Conservation (phyloP, 2,329 filamentous ascomycete genomes). For the Pseudocercospora cruenta region DNA sequence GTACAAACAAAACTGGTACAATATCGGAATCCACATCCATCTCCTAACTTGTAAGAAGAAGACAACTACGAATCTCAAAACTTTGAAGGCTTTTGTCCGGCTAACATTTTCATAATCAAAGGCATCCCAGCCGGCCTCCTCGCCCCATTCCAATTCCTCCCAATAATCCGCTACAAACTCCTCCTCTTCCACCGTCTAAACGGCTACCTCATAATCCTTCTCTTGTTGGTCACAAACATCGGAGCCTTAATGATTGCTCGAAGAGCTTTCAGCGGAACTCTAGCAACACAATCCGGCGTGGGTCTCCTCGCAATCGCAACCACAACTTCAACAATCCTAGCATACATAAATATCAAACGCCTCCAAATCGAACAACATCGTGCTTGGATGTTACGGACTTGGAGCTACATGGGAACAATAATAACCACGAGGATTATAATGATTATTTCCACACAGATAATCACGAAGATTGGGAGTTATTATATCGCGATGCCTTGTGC, state of each 20-base stretch:
- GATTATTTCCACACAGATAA: constrained; percentile 47
- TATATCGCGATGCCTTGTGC: constrained; percentile 51
- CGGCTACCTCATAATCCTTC: constrained; percentile 59
- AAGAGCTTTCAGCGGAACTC: constrained; percentile 57
- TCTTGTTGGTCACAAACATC: constrained; percentile 52
- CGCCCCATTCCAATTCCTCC: constrained; percentile 48
- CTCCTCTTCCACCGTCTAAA: constrained; percentile 63
- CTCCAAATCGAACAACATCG: constrained; percentile 67
- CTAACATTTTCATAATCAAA: too few relatives aligned
- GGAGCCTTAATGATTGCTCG: constrained; percentile 59
- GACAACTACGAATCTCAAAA: too few relatives aligned
- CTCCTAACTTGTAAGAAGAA: constrained; percentile 40
- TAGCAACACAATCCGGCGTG: constrained; percentile 54
- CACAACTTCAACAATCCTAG: constrained; percentile 49
- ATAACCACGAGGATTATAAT: constrained; percentile 58
- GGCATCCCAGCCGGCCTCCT: constrained; percentile 45
- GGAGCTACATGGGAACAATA: constrained; percentile 47
- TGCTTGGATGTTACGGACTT: constrained; percentile 63
- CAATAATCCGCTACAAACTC: constrained; percentile 50
- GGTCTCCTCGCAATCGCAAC: constrained; percentile 53
- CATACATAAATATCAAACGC: constrained; percentile 61
- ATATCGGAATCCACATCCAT: constrained; percentile 49
- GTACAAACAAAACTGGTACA: constrained; percentile 39
- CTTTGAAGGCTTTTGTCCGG: too few relatives aligned
- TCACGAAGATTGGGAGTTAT: constrained; percentile 42